These are phyloP conservation scores for Scedosporium dehoogii DNA, from an alignment of 2,329 filamentous ascomycete species.

Conservation along the genomic window DNA sequence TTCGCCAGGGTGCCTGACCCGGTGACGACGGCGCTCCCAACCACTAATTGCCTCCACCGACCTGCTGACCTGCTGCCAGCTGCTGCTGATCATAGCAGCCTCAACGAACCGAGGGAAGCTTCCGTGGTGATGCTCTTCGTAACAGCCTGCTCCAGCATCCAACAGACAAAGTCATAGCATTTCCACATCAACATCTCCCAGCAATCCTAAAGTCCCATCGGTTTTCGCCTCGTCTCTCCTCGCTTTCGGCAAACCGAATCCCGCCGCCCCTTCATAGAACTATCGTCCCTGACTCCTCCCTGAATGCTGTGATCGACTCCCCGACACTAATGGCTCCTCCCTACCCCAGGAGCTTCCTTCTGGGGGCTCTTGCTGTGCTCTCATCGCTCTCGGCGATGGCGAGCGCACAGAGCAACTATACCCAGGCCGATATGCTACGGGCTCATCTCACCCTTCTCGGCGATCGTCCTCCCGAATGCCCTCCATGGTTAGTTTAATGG, in stretches of 20 bases:
- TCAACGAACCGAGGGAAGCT: too few species aligned
- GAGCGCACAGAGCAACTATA: constrained; percentile 45
- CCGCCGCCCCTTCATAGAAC: not conserved
- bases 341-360: constrained; percentile 25
- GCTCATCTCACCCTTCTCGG: constrained; percentile 62
- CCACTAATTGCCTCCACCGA: too few species aligned
- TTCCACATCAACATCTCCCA: not conserved
- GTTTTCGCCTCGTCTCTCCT: too few species aligned
- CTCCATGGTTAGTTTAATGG: constrained; percentile 54
- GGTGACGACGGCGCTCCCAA: not conserved
- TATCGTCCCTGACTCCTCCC: not conserved
- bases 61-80: too few species aligned
- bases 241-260: too few species aligned
- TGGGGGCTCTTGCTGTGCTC: constrained; percentile 29
- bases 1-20: not conserved
- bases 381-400: constrained; percentile 26
- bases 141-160: not conserved
- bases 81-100: too few species aligned
- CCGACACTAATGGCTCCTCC: constrained; percentile 25
- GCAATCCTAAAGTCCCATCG: not conserved
- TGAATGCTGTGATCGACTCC: constrained; percentile 3
- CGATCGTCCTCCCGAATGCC: constrained; percentile 66
- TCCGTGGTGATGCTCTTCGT: not conserved
- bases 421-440: constrained; percentile 48
- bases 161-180: not conserved